These are phyloP conservation scores for Multifurca ochricompacta DNA, from an alignment of 768 basidiomycete genomes.

Conservation along the genomic window DNA sequence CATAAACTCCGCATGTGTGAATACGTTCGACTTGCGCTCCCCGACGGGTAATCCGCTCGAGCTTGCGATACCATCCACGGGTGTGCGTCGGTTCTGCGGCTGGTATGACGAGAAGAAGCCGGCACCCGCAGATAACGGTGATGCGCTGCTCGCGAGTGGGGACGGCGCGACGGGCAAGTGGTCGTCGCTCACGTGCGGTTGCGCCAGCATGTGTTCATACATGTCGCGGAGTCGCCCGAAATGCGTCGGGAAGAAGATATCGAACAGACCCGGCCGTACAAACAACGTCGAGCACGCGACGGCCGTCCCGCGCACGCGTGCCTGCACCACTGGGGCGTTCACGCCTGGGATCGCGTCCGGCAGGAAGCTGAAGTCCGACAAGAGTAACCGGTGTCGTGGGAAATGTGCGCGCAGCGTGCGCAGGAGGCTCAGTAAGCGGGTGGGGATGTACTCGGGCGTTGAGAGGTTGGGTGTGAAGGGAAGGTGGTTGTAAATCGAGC, in stretches of 20 bases:
- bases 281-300: slow-evolving; percentile 86
- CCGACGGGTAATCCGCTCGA: slow-evolving; percentile 73
- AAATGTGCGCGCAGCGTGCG: slow-evolving; percentile 76
- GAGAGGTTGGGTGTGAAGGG: slow-evolving; percentile 92
- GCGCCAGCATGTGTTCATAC: slow-evolving; percentile 77
- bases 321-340: slow-evolving; percentile 92
- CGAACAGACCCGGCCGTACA: slow-evolving; percentile 93
- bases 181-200: slow-evolving; percentile 33
- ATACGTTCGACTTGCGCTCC: slow-evolving; percentile 76
- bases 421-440: slow-evolving; percentile 78
- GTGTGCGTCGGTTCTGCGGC: slow-evolving; percentile 48
- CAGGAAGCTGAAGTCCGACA: slow-evolving; percentile 86
- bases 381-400: slow-evolving; percentile 87
- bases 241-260: slow-evolving; percentile 97
- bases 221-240: slow-evolving; percentile 81
- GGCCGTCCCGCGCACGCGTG: slow-evolving; percentile 74
- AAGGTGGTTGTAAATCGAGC: slow-evolving; percentile 57
- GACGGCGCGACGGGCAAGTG: slow-evolving; percentile 29
- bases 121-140: slow-evolving; percentile 45
- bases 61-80: slow-evolving; percentile 63
- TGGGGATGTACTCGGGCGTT: slow-evolving; percentile 84
- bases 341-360: slow-evolving; percentile 76
- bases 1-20: slow-evolving; percentile 85
- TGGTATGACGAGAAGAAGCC: slow-evolving; percentile 68
- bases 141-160: slow-evolving; percentile 44